Evolutionary conservation across 2,329 filamentous ascomycete genomes (phyloP), one percentile per base, ranked within the genome.

Genomic region (Acrodontium crateriforme): DNA sequence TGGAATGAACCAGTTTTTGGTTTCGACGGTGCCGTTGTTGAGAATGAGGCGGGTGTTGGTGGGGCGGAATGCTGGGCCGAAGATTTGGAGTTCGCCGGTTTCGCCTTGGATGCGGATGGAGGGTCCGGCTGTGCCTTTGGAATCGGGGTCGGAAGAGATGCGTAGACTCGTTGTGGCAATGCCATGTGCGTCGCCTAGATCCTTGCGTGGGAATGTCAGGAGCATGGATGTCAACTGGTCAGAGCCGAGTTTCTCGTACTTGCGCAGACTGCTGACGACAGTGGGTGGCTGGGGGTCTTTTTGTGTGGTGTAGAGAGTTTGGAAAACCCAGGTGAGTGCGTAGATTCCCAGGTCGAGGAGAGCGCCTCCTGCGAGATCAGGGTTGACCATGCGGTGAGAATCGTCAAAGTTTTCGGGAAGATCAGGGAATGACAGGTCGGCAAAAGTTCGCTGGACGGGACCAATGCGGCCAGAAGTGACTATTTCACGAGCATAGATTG

Each of bases 271-370:
- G 28, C 78, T 71, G 1, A 74, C 58, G 3, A 89, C 74, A 24
- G 61, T 65, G 4, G 84, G 84, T 1, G 67, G 48, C 52, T 81
- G 69, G 42, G 82, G 78, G 29, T 69, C 53, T 7, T 59, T 52
- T 47, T 85, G 78, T 3, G 78, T 71, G 53, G 84, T 80, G 58
- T 92, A 92, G 16, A 92, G 67, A 24, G 77, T 78, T 57, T 92
- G 82, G 66, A 87, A 91, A 5, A 89, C 69, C 84, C 84, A 93
- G 17, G 82, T 91, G 36, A 93, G 58, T 25, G 80, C 72, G 60
- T 93, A 93, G 54, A 93, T 78, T 36, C 84, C 84, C 32, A 93
- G 63, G 54, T 93, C 84, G 27, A 93, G 67, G 30, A 91, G 60
- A 2, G 76, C 78, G 29, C 84, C 84, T 16, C 84, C 84, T 0